Conservation (phyloP, 441 rosid genomes). For the Jatropha podagrica region DNA sequence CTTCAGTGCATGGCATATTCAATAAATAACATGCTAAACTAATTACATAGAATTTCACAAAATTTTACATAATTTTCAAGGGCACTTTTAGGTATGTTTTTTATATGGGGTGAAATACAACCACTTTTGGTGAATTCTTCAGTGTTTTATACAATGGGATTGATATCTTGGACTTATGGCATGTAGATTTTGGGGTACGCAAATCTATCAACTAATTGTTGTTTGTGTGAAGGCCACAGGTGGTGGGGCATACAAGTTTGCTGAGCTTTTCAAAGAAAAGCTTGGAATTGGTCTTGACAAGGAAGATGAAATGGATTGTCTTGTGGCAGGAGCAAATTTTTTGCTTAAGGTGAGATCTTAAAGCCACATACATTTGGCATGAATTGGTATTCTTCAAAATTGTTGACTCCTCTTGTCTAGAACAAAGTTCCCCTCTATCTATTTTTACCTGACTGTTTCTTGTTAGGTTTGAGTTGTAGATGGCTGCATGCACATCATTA, state of each 20-base stretch:
- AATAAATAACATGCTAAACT: not conserved
- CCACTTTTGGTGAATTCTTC: not conserved
- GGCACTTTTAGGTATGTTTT: not conserved
- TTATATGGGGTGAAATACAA: not conserved
- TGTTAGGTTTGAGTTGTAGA: not conserved
- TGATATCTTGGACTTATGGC: not conserved
- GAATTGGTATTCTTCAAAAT: not conserved
- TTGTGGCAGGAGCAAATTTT: slow-evolving; percentile 96
- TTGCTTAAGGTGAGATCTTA: slow-evolving; percentile 69
- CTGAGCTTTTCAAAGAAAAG: slow-evolving; percentile 91
- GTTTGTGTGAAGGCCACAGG: slow-evolving; percentile 83
- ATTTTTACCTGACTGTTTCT: not conserved
- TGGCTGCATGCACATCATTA: not conserved
- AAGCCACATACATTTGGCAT: slow-evolving; percentile 35
- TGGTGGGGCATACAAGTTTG: slow-evolving; percentile 93
- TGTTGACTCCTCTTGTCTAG: not conserved
- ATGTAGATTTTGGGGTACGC: not conserved
- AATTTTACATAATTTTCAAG: not conserved
- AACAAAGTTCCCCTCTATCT: not conserved
- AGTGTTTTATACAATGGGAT: not conserved
- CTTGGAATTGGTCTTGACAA: slow-evolving; percentile 93
- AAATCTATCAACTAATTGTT: slow-evolving; percentile 21
- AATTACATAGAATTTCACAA: not conserved
- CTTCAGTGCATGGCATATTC: not conserved
- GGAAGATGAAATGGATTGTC: slow-evolving; percentile 99